Conservation (phyloP, 257 asterid genomes). For the Cordia subcordata region DNA sequence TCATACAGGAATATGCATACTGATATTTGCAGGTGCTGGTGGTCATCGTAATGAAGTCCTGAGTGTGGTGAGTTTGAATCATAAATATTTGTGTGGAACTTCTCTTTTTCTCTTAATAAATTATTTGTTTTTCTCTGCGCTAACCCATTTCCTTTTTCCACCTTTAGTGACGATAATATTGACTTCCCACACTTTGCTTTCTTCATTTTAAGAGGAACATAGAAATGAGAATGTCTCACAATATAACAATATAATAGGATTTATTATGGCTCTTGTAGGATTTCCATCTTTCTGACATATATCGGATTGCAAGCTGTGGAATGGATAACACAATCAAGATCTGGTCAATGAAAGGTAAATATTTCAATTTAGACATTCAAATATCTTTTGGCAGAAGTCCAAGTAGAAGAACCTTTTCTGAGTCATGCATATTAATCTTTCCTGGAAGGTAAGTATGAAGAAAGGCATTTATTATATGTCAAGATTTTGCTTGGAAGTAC, state of each 20-base stretch:
- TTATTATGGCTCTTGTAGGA: conserved; percentile 47
- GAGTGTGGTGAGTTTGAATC: conserved; percentile 66
- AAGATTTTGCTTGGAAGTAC: too few relatives aligned
- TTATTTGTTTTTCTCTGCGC: too few relatives aligned
- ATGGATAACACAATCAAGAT: conserved; percentile 97
- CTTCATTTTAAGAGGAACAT: too few relatives aligned
- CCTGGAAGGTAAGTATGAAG: too few relatives aligned
- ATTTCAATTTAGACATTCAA: neutral
- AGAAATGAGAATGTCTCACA: neutral
- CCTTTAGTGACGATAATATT: neutral
- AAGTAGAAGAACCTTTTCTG: neutral
- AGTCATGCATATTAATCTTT: neutral
- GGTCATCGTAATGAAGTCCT: conserved; percentile 99
- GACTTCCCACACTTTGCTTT: too few relatives aligned
- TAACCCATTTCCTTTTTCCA: neutral
- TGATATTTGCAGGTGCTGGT: conserved; percentile 99
- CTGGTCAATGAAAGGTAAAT: conserved; percentile 95
- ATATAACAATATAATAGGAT: neutral
- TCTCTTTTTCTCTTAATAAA: too few relatives aligned
- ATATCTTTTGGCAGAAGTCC: neutral
- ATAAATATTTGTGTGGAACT: neutral
- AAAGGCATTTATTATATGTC: too few relatives aligned
- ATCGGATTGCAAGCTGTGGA: conserved; percentile 96
- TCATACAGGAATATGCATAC: conserved; percentile 95
- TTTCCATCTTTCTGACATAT: conserved; percentile 93